phyloP scores from a whole-genome alignment of 1,284 basidiomycete species.

The Rhodotorula sp. region DNA sequence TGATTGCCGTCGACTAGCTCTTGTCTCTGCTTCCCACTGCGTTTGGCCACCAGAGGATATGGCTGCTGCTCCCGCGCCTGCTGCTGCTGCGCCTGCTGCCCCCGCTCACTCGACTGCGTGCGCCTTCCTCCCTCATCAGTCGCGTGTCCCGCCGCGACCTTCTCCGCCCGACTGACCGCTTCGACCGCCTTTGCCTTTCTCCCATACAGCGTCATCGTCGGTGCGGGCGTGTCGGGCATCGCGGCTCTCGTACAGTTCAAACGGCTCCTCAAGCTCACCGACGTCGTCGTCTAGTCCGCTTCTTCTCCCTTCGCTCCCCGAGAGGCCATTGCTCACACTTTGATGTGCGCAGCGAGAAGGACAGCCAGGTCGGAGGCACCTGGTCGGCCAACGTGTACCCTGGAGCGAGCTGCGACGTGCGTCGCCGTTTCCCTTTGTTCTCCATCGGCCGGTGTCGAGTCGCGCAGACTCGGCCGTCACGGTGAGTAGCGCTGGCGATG shows the following conservation, averaged over 20 bases:
- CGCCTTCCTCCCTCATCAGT: too few relatives aligned
- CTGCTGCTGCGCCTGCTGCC: background rate
- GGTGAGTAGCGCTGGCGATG: too few relatives aligned
- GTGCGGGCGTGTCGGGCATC: slow-evolving; percentile 19
- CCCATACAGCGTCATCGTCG: slow-evolving; percentile 17
- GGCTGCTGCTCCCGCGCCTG: too few relatives aligned
- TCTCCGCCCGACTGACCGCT: background rate
- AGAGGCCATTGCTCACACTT: too few relatives aligned
- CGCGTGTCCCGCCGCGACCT: background rate
- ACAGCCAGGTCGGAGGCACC: slow-evolving; percentile 26
- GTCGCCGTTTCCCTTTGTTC: background rate
- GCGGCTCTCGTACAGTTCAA: slow-evolving; percentile 30
- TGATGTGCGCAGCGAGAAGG: slow-evolving; percentile 18
- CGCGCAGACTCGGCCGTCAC: too few relatives aligned
- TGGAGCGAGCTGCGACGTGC: slow-evolving; percentile 27
- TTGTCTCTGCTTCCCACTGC: too few relatives aligned
- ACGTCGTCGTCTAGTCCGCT: slow-evolving; percentile 30
- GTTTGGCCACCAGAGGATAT: too few relatives aligned
- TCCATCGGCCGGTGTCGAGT: background rate
- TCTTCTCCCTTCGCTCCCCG: background rate
- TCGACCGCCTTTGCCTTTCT: background rate
- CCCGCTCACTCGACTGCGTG: background rate
- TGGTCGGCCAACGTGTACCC: slow-evolving; percentile 30
- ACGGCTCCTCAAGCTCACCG: slow-evolving; percentile 8
- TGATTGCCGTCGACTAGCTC: too few relatives aligned